Evolutionary conservation across 768 basidiomycete species (phyloP).

Genomic region (Leccinum boreale): DNA sequence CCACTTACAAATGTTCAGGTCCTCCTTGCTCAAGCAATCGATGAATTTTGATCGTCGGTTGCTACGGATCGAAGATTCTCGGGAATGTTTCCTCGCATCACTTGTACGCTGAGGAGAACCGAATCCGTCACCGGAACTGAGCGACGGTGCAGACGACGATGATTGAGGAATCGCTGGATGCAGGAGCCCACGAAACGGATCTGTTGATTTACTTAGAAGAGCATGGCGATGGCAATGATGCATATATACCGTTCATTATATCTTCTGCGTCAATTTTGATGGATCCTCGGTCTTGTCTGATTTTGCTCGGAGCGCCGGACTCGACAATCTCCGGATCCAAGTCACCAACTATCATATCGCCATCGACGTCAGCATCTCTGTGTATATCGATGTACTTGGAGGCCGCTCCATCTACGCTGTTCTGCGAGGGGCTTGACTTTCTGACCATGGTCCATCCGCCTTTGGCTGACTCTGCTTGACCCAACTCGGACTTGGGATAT

Average conservation of each 20-base stretch:
- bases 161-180: constrained; percentile 25
- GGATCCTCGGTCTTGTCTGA: constrained; percentile 42
- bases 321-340: constrained; percentile 57
- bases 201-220: constrained; percentile 39
- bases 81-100: constrained; percentile 56
- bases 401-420: constrained; percentile 22
- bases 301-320: constrained; percentile 34
- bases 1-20: constrained; percentile 76
- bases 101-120: constrained; percentile 18
- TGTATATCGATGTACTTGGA: constrained; percentile 24
- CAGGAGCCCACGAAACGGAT: constrained; percentile 57
- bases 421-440: constrained; percentile 34
- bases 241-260: constrained; percentile 66
- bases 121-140: constrained; percentile 7
- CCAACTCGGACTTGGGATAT: constrained; percentile 53
- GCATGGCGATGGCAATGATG: constrained; percentile 11
- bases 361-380: constrained; percentile 65
- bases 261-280: constrained; percentile 70
- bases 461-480: constrained; percentile 42
- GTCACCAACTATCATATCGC: constrained; percentile 75
- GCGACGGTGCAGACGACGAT: constrained; percentile 4
- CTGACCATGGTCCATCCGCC: constrained; percentile 79
- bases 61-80: constrained; percentile 74
- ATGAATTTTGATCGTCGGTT: constrained; percentile 80
- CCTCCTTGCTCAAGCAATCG: constrained; percentile 69